phyloP scores from a whole-genome alignment of 495 filamentous ascomycete species.

The Rusavskia elegans region DNA sequence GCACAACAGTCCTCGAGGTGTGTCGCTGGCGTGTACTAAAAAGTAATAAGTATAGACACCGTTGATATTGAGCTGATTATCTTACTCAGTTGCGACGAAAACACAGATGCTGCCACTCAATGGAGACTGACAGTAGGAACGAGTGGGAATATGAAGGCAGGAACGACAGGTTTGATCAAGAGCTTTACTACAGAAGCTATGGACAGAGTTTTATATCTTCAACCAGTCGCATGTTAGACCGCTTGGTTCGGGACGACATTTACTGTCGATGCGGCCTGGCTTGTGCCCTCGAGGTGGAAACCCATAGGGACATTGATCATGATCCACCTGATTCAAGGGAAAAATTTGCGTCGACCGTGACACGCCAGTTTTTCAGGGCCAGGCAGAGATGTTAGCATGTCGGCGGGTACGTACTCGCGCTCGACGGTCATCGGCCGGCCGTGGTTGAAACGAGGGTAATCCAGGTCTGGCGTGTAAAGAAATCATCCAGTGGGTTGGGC shows the following conservation, averaged over 20 bases:
- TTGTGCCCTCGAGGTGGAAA: neutral
- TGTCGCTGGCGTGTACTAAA: too few species aligned
- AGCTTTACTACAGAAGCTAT: neutral
- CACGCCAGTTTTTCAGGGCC: constrained; percentile 1
- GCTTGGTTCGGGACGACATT: neutral
- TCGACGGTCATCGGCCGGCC: constrained; percentile 9
- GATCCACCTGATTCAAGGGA: neutral
- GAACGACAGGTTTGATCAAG: neutral
- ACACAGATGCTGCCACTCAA: neutral
- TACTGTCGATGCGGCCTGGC: neutral
- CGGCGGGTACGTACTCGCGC: constrained; percentile 12
- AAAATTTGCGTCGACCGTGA: neutral
- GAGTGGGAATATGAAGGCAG: neutral
- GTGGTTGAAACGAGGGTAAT: constrained; percentile 6
- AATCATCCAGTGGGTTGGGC: constrained; percentile 9
- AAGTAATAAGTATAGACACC: too few species aligned
- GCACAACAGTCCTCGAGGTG: too few species aligned
- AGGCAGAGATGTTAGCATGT: constrained; percentile 4
- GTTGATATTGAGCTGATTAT: neutral
- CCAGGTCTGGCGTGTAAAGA: constrained; percentile 6
- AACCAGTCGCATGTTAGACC: neutral
- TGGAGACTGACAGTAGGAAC: too few species aligned
- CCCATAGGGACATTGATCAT: neutral
- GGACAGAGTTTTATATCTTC: neutral
- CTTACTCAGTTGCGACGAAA: neutral